Conservation (phyloP, 2,329 filamentous ascomycete species). For the Zymoseptoria ardabiliae region DNA sequence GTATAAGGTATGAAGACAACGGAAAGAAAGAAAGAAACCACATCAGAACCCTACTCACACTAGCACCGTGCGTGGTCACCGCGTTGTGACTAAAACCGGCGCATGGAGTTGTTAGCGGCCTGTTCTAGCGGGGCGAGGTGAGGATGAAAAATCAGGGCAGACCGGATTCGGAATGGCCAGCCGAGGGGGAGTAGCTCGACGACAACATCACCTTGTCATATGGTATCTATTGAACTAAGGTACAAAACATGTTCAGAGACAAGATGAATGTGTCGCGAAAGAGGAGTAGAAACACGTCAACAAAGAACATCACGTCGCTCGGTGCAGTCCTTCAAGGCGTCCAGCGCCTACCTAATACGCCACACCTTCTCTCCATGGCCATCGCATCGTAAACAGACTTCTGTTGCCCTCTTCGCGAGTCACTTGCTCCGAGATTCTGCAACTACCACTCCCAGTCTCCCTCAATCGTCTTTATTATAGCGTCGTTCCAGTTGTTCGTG, state of each 20-base stretch:
- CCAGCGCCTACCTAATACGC: no score
- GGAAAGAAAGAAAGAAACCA: not conserved
- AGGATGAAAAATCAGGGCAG: not conserved
- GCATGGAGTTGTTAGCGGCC: not conserved
- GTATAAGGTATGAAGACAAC: not conserved
- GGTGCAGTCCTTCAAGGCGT: no score
- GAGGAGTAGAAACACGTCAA: not conserved
- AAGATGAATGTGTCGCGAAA: not conserved
- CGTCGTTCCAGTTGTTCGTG: no score
- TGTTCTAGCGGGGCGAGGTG: not conserved
- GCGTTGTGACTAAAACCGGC: not conserved
- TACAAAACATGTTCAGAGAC: no score
- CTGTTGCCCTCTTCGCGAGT: no score
- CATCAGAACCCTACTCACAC: not conserved
- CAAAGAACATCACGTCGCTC: not conserved
- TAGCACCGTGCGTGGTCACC: not conserved
- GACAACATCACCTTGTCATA: not conserved
- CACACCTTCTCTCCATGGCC: no score
- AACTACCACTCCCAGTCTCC: no score
- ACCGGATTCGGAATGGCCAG: not conserved
- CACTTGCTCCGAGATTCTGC: no score
- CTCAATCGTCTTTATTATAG: no score
- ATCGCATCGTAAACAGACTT: no score
- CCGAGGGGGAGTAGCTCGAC: not conserved
- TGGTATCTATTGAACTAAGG: no score